phyloP scores from a whole-genome alignment of 2,329 filamentous ascomycete genomes.

The Acrodontium crateriforme region DNA sequence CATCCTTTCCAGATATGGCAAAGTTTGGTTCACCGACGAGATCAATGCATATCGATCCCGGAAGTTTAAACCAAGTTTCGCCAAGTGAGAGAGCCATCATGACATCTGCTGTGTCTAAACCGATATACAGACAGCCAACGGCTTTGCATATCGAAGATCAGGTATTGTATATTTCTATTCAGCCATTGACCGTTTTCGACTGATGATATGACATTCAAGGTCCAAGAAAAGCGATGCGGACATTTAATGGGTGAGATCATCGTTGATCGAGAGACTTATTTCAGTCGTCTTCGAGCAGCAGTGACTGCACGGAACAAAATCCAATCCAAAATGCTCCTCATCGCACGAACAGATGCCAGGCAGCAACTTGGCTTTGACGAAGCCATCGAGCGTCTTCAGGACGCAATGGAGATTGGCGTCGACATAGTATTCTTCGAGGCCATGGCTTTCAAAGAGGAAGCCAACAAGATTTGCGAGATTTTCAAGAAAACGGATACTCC shows the following conservation, averaged over 20 bases:
- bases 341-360: conserved; percentile 51
- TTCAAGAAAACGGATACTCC: too few species aligned
- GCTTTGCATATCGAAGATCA: too few species aligned
- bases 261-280: conserved; percentile 37
- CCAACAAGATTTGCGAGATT: conserved; percentile 38
- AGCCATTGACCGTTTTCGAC: too few species aligned
- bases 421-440: conserved; percentile 50
- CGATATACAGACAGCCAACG: conserved; percentile 5
- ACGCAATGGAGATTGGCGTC: conserved; percentile 41
- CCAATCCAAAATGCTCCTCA: conserved; percentile 46
- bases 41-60: conserved; percentile 4
- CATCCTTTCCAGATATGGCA: conserved; percentile 6
- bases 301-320: conserved; percentile 34
- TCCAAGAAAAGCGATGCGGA: conserved; percentile 49
- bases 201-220: too few species aligned
- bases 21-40: conserved; percentile 3
- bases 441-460: conserved; percentile 37
- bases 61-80: conserved; percentile 7
- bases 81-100: conserved; percentile 4
- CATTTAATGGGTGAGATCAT: conserved; percentile 49
- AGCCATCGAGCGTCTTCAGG: conserved; percentile 36
- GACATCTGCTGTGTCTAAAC: conserved; percentile 6
- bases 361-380: conserved; percentile 41
- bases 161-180: too few species aligned
- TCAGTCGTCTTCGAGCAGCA: conserved; percentile 45